Evolutionary conservation across 805 yeast species (phyloP).

Genomic region (Huiozyma sinensis): DNA sequence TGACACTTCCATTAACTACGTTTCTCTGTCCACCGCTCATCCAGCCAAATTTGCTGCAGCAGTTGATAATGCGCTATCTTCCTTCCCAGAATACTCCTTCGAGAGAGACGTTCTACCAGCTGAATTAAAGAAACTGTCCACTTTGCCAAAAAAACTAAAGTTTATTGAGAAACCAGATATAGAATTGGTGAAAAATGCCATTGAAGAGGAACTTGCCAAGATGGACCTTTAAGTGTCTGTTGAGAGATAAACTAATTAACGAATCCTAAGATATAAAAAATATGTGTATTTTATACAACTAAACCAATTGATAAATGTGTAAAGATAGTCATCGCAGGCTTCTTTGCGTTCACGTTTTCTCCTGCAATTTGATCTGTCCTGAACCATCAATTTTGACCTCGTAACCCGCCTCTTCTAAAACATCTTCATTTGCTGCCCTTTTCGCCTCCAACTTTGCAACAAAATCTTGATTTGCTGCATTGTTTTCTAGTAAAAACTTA

Average conservation of each 20-base stretch:
- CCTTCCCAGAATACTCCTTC: conserved; percentile 66
- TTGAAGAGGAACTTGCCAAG: conserved; percentile 57
- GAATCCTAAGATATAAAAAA: background rate
- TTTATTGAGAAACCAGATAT: conserved; percentile 62
- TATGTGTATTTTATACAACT: background rate
- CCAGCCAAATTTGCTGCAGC: conserved; percentile 98
- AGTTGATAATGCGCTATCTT: conserved; percentile 66
- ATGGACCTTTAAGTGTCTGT: conserved; percentile 27
- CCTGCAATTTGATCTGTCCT: conserved; percentile 55
- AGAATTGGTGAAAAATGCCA: conserved; percentile 62
- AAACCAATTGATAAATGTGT: background rate
- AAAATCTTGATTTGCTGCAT: conserved; percentile 61
- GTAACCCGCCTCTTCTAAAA: conserved; percentile 62
- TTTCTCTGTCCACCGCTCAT: conserved; percentile 93
- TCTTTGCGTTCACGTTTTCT: conserved; percentile 3
- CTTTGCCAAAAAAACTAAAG: conserved; percentile 64
- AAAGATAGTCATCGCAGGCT: background rate
- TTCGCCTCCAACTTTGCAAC: conserved; percentile 71
- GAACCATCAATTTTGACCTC: conserved; percentile 54
- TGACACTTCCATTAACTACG: conserved; percentile 36
- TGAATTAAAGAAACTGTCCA: conserved; percentile 63
- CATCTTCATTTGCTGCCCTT: conserved; percentile 47
- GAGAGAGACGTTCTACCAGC: conserved; percentile 83
- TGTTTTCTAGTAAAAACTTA: conserved; percentile 53
- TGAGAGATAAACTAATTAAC: background rate